Base-by-base conservation (phyloP, 2,329 filamentous ascomycete genomes). In the Saccharata proteae region DNA sequence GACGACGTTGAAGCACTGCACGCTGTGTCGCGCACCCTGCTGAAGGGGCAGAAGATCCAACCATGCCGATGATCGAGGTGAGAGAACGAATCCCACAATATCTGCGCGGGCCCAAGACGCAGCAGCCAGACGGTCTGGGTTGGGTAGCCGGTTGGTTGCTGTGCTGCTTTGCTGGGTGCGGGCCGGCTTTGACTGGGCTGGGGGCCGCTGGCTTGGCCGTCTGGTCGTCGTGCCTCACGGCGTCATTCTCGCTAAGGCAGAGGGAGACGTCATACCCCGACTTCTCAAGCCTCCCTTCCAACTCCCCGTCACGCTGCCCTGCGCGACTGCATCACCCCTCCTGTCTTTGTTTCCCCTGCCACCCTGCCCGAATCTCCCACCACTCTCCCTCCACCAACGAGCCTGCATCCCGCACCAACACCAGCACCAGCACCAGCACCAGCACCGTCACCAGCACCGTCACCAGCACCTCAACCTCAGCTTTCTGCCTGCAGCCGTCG, bases 51-150 rank as follows among this genome's bases (percentile, higher is more conserved):
- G n/a, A n/a, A n/a, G n/a, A n/a, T n/a, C n/a, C 21, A 10, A 34
- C 12, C 20, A 35, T 35, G 33, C 33, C 33, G 27, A 35, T 35
- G 33, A 35, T 35, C 27, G 33, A 35, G 33, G 33, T 35, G 33
- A 35, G 33, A 17, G 16, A 17, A 17, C 10, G 20, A 26, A 16
- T 30, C 27, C 28, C 23, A 16, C 22, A 35, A 25, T 21, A 27
- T 27, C 16, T 29, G 32, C 14, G 26, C 26, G 26, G 32, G 16
- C 21, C 26, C 26, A 16, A 16, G 20, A 21, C 26, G 15, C 32
- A 29, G 32, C 25, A 25, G 20, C 15, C 7, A 15, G 7, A 27
- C n/a, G 32, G 25, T 16, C 20, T 16, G 25, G 26, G 27, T 20
- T 16, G 19, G 29, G 24, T 19, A 19, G 12, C 23, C 13, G 16